Base-by-base conservation (phyloP, 75 land plant genomes). In the Adiantum capillusveneris region DNA sequence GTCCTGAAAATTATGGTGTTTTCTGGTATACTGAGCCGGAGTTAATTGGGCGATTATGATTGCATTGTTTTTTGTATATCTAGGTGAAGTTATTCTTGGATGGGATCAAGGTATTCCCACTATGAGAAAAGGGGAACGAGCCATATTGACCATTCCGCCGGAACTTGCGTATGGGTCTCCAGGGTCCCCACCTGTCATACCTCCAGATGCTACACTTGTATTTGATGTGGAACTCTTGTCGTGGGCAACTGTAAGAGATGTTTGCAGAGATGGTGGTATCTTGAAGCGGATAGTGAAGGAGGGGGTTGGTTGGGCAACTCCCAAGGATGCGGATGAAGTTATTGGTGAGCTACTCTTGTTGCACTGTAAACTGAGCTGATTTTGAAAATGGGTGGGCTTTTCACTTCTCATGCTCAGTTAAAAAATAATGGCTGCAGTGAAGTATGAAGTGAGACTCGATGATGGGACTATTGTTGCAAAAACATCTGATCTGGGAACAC, bases 61-160 rank as follows among this genome's bases (percentile, higher is more conserved):
- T n/a, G n/a, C n/a, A n/a, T n/a, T 14, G n/a, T n/a, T 14, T 62
- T 27, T 27, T 25, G 1, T 45, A 25, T 20, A 28, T 45, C 19
- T 60, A 84, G 87, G 84, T 20, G 77, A 81, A 74, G 87, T 81
- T 20, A 84, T 81, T 1, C 74, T 66, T 68, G 87, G 87, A 65
- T 84, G 87, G 87, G 84, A 84, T 50, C 66, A 57, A 29, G 87
- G 84, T 1, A 81, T 81, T 57, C 68, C 72, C n/a, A 84, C 84
- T 0, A 84, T 84, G 81, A 84, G 78, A 69, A 81, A 84, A 56
- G 87, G 84, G 41, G 87, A 84, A 61, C 73, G 74, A 49, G 87
- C 87, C 0, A 26, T 81, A 17, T 77, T 84, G 72, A 84, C 87
- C 30, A 84, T 84, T 22, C 87, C 87, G 16, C 65, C 84, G 0